Evolutionary conservation across 1,284 basidiomycete species (phyloP).

Genomic region (Ganoderma sinense): DNA sequence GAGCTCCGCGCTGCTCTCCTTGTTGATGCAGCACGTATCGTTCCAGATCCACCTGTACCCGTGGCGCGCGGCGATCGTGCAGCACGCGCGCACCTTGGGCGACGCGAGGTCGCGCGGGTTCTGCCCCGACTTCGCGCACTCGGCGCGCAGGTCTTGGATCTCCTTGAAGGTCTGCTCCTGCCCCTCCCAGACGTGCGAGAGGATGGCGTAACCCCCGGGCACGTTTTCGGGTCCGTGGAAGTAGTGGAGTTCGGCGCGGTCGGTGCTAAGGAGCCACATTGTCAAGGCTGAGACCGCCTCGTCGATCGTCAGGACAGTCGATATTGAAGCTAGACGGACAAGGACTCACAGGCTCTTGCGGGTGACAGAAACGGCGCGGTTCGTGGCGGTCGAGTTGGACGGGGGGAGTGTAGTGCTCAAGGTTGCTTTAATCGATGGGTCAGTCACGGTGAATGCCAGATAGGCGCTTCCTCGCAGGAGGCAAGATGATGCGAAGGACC

Average conservation of each 20-base stretch:
- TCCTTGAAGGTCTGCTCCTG: constrained; percentile 1
- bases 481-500: not conserved
- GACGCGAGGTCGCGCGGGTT: constrained; percentile 6
- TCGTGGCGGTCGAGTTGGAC: not conserved
- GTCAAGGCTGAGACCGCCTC: not conserved
- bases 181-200: constrained; percentile 4
- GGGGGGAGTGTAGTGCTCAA: not conserved
- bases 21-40: constrained; percentile 23
- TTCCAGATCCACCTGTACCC: constrained; percentile 16
- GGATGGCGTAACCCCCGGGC: constrained; percentile 8
- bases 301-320: not conserved
- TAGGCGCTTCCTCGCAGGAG: not conserved
- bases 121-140: not conserved
- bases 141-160: not conserved
- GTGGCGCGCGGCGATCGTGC: not conserved
- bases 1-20: constrained; percentile 17
- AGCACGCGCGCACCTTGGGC: not conserved
- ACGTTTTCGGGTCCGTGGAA: not conserved
- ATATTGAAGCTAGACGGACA: not conserved
- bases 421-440: not conserved
- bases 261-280: constrained; percentile 8
- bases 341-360: not conserved
- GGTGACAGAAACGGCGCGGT: not conserved
- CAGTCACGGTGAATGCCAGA: not conserved
- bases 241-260: not conserved